phyloP scores from a whole-genome alignment of 1,284 basidiomycete species.

The Thecaphora thlaspeos region DNA sequence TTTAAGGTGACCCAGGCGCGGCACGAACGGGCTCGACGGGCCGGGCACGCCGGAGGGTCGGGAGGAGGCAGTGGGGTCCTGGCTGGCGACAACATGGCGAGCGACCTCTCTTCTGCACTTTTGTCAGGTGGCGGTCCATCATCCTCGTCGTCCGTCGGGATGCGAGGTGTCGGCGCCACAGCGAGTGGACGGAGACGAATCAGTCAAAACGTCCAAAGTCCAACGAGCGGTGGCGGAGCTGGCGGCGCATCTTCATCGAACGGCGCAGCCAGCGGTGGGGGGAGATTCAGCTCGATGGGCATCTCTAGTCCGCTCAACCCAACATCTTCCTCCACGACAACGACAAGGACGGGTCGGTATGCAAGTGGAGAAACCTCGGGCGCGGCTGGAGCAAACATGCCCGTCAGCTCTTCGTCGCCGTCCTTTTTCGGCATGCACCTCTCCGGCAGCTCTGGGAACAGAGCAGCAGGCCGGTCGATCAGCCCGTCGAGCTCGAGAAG shows the following conservation, averaged over 20 bases:
- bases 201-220: conserved; percentile 6
- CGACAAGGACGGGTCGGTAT: no score
- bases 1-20: conserved; percentile 51
- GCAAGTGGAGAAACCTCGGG: no score
- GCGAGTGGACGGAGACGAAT: conserved; percentile 13
- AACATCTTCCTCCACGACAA: background rate
- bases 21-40: conserved; percentile 45
- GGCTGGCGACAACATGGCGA: conserved; percentile 1
- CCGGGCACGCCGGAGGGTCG: conserved; percentile 10
- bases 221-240: no score
- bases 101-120: background rate
- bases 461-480: conserved; percentile 2
- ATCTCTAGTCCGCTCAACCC: no score
- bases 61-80: background rate
- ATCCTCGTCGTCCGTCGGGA: conserved; percentile 6
- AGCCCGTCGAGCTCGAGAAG: conserved; percentile 17
- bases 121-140: no score
- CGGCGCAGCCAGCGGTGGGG: no score
- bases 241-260: no score
- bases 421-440: conserved; percentile 34
- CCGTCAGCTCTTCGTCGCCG: background rate
- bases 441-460: background rate
- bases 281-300: no score
- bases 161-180: no score
- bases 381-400: no score